phyloP scores from a whole-genome alignment of 2,329 filamentous ascomycete genomes.

The Onygena corvina region DNA sequence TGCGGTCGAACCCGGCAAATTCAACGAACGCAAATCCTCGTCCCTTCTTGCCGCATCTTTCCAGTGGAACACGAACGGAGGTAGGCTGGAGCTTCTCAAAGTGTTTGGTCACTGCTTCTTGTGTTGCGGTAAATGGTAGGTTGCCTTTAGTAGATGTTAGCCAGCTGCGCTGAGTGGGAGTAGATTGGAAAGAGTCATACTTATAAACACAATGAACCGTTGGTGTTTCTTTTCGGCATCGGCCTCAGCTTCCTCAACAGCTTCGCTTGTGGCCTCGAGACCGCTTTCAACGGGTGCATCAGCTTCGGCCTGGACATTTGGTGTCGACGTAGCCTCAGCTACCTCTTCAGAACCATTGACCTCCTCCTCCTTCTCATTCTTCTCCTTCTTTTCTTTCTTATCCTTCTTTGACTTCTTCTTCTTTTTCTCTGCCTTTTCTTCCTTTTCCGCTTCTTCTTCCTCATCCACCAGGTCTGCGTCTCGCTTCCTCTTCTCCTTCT shows the following conservation, averaged over 20 bases:
- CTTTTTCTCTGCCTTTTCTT: conserved; percentile 18
- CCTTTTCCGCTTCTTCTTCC: conserved; percentile 18
- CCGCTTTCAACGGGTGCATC: conserved; percentile 13
- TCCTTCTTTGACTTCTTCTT: conserved; percentile 13
- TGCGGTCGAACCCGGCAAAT: conserved; percentile 72
- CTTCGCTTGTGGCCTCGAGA: conserved; percentile 15
- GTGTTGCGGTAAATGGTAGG: conserved; percentile 72
- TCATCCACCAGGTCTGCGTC: conserved; percentile 8
- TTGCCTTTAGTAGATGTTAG: conserved; percentile 48
- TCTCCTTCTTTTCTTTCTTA: conserved; percentile 16
- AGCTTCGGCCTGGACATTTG: conserved; percentile 10
- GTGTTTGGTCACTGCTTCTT: conserved; percentile 56
- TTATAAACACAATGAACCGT: conserved; percentile 69
- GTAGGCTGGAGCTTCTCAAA: conserved; percentile 63
- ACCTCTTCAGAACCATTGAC: conserved; percentile 26
- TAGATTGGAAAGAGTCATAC: conserved; percentile 29
- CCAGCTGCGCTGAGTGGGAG: conserved; percentile 13
- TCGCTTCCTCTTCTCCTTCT: conserved; percentile 14
- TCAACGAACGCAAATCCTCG: conserved; percentile 80
- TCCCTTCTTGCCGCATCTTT: conserved; percentile 50
- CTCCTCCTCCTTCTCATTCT: conserved; percentile 10
- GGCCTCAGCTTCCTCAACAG: conserved; percentile 15
- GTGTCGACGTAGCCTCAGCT: conserved; percentile 12
- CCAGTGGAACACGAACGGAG: conserved; percentile 60
- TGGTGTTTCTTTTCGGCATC: conserved; percentile 28